These are phyloP conservation scores for Populus hybrid DNA, from an alignment of 441 rosid species.

Conservation along the genomic window DNA sequence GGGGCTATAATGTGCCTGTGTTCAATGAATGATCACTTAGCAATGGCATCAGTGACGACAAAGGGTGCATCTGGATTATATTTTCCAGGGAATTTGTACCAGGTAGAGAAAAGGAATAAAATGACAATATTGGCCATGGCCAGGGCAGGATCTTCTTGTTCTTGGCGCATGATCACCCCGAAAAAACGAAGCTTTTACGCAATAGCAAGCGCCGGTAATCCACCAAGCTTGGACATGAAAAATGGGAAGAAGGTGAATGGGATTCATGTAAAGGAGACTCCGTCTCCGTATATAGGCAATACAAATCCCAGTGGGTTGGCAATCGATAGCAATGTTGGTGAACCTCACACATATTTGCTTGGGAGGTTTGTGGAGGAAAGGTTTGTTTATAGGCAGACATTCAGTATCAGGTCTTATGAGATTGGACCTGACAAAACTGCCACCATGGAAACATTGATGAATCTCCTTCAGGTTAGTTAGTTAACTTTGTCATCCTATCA, in stretches of 20 bases:
- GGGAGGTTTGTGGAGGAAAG: constrained; percentile 48
- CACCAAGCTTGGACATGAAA: constrained; percentile 17
- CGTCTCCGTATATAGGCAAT: background rate
- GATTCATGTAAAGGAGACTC: constrained; percentile 15
- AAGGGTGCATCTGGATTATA: constrained; percentile 1
- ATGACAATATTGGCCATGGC: background rate
- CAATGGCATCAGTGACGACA: constrained; percentile 21
- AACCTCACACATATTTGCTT: constrained; percentile 26
- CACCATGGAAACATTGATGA: constrained; percentile 58
- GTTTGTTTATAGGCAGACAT: constrained; percentile 41
- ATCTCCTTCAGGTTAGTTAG: constrained; percentile 50
- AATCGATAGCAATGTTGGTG: constrained; percentile 13
- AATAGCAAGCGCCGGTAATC: constrained; percentile 16
- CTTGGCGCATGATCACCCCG: background rate
- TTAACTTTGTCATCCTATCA: background rate
- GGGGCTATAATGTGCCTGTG: background rate
- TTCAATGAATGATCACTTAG: background rate
- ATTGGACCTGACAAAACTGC: constrained; percentile 58
- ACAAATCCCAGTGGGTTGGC: constrained; percentile 2
- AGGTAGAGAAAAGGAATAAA: background rate
- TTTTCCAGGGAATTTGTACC: background rate
- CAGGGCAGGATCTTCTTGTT: constrained; percentile 12
- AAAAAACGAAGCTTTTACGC: constrained; percentile 14
- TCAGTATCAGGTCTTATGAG: constrained; percentile 51
- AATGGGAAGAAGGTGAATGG: constrained; percentile 40